A percentile compares a stretch with the other conserved stretches of the same genome.
Evolutionary conservation across 805 yeast genomes (phyloP).

Genomic region (Lipomyces orientalis): DNA sequence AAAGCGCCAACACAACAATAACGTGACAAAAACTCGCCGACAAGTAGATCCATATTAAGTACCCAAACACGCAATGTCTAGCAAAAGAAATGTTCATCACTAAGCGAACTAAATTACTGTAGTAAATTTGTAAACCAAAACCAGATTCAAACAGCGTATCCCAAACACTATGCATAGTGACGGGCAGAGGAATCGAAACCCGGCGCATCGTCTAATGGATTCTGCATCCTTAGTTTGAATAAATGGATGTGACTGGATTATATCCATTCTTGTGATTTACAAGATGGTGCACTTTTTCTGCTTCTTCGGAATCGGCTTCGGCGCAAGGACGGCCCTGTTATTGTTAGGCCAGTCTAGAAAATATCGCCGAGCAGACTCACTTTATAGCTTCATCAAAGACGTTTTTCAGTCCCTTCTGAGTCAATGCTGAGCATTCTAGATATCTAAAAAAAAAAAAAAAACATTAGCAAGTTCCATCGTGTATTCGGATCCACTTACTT

Average conservation of each 20-base stretch:
- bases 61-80: slow-evolving; percentile 1
- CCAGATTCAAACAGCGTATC: neutral
- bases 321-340: slow-evolving; percentile 45
- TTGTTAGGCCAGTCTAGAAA: neutral
- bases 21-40: neutral
- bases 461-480: neutral
- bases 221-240: neutral
- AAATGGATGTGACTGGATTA: neutral
- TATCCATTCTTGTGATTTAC: slow-evolving; percentile 1
- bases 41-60: neutral
- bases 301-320: slow-evolving; percentile 48
- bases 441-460: slow-evolving; percentile 19
- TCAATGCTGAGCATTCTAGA: slow-evolving; percentile 88
- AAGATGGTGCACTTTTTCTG: slow-evolving; percentile 57
- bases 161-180: neutral
- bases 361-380: slow-evolving; percentile 50
- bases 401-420: slow-evolving; percentile 83
- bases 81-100: neutral
- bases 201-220: neutral
- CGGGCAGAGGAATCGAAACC: neutral
- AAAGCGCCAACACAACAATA: neutral
- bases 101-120: neutral
- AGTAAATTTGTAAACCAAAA: neutral
- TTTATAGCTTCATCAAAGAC: slow-evolving; percentile 84
- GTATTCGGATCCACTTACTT: slow-evolving; percentile 51